These are phyloP conservation scores for Trichoderma harzianum DNA, from an alignment of 2,329 filamentous ascomycete genomes.

Conservation along the genomic window DNA sequence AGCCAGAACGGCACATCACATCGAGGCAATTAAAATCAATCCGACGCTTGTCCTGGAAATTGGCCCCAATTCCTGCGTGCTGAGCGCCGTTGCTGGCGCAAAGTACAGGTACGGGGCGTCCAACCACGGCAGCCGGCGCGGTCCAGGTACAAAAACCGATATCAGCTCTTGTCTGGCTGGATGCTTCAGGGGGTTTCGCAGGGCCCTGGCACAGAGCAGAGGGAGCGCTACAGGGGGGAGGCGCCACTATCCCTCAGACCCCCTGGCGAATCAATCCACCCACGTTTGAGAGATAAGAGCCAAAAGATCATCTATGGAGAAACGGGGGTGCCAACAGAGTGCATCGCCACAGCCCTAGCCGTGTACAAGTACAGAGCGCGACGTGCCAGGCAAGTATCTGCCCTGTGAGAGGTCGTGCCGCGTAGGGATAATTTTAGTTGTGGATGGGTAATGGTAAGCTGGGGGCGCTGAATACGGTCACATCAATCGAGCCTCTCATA, in stretches of 20 bases:
- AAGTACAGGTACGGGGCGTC: neutral
- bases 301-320: slow-evolving; percentile 14
- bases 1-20: neutral
- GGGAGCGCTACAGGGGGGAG: slow-evolving; percentile 9
- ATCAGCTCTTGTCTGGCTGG: neutral
- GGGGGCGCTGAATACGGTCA: neutral
- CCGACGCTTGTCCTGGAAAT: slow-evolving; percentile 27
- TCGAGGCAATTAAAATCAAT: slow-evolving; percentile 33
- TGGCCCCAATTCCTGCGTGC: slow-evolving; percentile 21
- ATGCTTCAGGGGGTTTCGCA: neutral
- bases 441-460: neutral
- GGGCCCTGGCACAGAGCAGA: neutral
- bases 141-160: neutral
- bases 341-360: slow-evolving; percentile 18
- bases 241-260: slow-evolving; percentile 11
- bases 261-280: slow-evolving; percentile 33
- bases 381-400: neutral
- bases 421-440: neutral
- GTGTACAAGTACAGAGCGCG: slow-evolving; percentile 4
- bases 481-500: neutral
- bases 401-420: neutral
- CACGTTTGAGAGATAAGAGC: slow-evolving; percentile 29
- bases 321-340: neutral
- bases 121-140: neutral
- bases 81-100: neutral